Evolutionary conservation across 306 rosid species (phyloP).

Genomic region (Gastrolobium villosum): DNA sequence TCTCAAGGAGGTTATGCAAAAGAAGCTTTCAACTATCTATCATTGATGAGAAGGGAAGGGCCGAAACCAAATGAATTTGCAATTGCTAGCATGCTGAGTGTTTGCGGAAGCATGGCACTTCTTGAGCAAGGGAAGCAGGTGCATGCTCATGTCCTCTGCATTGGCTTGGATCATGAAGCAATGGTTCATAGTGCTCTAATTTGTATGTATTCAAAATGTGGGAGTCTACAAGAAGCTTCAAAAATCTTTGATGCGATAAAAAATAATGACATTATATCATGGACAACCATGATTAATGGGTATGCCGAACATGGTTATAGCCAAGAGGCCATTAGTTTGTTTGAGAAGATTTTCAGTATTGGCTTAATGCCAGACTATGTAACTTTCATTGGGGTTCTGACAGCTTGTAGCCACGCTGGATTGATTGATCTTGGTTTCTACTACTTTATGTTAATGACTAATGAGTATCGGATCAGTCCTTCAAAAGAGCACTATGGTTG

Average conservation of each 20-base stretch:
- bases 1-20: slow-evolving; percentile 79
- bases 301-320: slow-evolving; percentile 79
- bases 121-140: slow-evolving; percentile 84
- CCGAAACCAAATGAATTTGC: slow-evolving; percentile 79
- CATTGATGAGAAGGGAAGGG: slow-evolving; percentile 81
- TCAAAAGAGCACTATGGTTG: slow-evolving; percentile 85
- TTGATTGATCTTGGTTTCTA: slow-evolving; percentile 76
- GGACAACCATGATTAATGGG: slow-evolving; percentile 89
- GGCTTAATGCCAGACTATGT: slow-evolving; percentile 78
- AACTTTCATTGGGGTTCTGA: slow-evolving; percentile 76
- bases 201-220: slow-evolving; percentile 82
- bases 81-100: slow-evolving; percentile 77
- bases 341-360: slow-evolving; percentile 60
- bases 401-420: slow-evolving; percentile 88
- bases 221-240: slow-evolving; percentile 73
- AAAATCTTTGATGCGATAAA: slow-evolving; percentile 54
- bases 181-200: slow-evolving; percentile 76
- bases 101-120: slow-evolving; percentile 82
- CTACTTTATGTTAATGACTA: slow-evolving; percentile 64
- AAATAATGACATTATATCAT: slow-evolving; percentile 64
- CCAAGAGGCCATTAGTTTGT: slow-evolving; percentile 76
- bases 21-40: slow-evolving; percentile 75
- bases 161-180: slow-evolving; percentile 65
- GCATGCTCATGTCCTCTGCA: slow-evolving; percentile 71
- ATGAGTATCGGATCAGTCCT: slow-evolving; percentile 62